Conservation (phyloP, 192 early-diverging fungal genomes). For the Coemansia pectinata region DNA sequence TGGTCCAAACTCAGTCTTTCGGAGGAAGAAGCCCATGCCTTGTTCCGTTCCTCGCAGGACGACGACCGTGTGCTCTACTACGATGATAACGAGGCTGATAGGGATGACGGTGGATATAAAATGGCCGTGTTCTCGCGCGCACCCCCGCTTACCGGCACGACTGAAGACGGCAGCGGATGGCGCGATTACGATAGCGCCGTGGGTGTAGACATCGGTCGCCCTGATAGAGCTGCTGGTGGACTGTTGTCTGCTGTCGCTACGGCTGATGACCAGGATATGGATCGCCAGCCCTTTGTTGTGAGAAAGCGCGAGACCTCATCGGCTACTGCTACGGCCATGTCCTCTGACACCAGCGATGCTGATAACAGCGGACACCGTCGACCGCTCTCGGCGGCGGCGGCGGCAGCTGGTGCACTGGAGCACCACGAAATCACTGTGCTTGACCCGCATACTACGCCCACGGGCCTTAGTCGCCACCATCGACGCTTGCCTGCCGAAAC, state of each 20-base stretch:
- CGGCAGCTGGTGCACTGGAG: not conserved
- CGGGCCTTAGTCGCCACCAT: not conserved
- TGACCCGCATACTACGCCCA: not conserved
- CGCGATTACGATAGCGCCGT: slow-evolving; percentile 39
- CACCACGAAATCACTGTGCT: slow-evolving; percentile 25
- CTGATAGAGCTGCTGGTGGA: not conserved
- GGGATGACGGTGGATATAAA: slow-evolving; percentile 2
- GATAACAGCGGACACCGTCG: not conserved
- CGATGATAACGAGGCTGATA: slow-evolving; percentile 2
- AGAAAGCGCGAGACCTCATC: slow-evolving; percentile 34
- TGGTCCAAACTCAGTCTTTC: slow-evolving; percentile 9
- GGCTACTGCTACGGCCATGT: slow-evolving; percentile 13
- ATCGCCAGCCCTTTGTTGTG: slow-evolving; percentile 11
- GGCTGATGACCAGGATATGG: not conserved
- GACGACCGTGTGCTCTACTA: not conserved
- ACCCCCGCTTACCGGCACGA: not conserved
- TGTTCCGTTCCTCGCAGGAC: not conserved
- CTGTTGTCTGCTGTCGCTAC: not conserved
- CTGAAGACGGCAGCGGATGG: slow-evolving; percentile 8
- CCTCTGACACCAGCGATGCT: slow-evolving; percentile 1
- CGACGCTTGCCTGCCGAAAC: not conserved
- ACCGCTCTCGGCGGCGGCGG: not conserved
- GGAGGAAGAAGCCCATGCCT: not conserved
- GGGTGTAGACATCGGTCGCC: slow-evolving; percentile 20
- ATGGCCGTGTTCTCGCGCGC: slow-evolving; percentile 22